These are phyloP conservation scores for Ophiostoma novo-ulmi DNA, from an alignment of 2,329 filamentous ascomycete genomes.

Conservation along the genomic window DNA sequence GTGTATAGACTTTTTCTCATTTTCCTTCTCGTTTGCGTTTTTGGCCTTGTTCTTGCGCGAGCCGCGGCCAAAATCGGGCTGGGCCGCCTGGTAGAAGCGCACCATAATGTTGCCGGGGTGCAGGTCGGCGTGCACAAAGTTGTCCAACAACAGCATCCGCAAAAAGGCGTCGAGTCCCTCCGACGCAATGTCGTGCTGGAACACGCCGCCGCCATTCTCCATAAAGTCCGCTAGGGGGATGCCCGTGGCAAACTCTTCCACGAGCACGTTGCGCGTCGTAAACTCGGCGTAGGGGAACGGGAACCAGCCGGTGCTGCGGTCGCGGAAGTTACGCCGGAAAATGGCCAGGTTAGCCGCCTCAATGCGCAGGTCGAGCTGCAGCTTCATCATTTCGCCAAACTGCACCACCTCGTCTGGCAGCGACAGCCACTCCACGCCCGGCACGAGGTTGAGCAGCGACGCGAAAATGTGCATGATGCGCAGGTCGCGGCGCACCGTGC, in stretches of 20 bases:
- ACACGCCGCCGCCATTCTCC: slow-evolving; percentile 84
- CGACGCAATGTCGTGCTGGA: slow-evolving; percentile 88
- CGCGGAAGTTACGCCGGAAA: slow-evolving; percentile 86
- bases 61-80: slow-evolving; percentile 52
- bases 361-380: slow-evolving; percentile 93
- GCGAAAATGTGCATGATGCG: slow-evolving; percentile 95
- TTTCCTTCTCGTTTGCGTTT: neutral
- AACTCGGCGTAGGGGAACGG: slow-evolving; percentile 91
- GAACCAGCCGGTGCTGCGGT: slow-evolving; percentile 90
- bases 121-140: slow-evolving; percentile 93
- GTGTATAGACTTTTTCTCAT: slow-evolving; percentile 26
- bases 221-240: slow-evolving; percentile 88
- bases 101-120: slow-evolving; percentile 99
- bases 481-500: slow-evolving; percentile 82
- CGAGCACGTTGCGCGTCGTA: slow-evolving; percentile 83
- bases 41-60: slow-evolving; percentile 18
- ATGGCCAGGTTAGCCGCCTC: slow-evolving; percentile 84
- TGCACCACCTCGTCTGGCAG: slow-evolving; percentile 89
- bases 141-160: slow-evolving; percentile 93
- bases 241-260: slow-evolving; percentile 93
- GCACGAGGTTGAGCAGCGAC: slow-evolving; percentile 72
- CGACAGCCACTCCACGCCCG: slow-evolving; percentile 95
- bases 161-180: slow-evolving; percentile 94
- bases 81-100: slow-evolving; percentile 82
- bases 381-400: slow-evolving; percentile 97